These are phyloP conservation scores for Eimeria praecox DNA, from an alignment of 169 alveolate species.

Conservation along the genomic window DNA sequence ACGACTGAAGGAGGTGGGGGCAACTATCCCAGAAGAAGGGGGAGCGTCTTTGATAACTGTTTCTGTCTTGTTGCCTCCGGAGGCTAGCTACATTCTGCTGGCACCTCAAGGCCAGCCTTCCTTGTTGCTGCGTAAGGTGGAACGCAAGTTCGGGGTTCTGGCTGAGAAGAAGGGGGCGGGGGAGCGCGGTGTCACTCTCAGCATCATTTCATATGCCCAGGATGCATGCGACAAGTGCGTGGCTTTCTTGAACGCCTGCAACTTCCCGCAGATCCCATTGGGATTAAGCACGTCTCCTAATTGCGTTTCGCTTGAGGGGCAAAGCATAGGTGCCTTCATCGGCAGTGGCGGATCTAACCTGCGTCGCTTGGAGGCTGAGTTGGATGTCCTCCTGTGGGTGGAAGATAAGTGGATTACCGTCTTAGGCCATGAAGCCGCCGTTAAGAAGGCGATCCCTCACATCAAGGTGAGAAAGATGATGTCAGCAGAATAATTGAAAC, in stretches of 20 bases:
- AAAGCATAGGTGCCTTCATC: constrained; percentile 73
- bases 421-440: constrained; percentile 65
- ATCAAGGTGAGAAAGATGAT: constrained; percentile 75
- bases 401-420: constrained; percentile 77
- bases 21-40: neutral
- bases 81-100: constrained; percentile 51
- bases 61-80: neutral
- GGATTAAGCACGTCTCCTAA: constrained; percentile 50
- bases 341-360: constrained; percentile 78
- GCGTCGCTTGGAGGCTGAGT: constrained; percentile 75
- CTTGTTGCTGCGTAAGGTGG: constrained; percentile 75
- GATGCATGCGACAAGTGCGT: constrained; percentile 69
- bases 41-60: constrained; percentile 27
- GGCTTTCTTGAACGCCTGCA: constrained; percentile 54
- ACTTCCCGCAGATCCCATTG: constrained; percentile 53
- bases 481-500: too few relatives aligned
- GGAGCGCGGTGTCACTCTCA: constrained; percentile 48
- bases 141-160: constrained; percentile 60
- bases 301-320: constrained; percentile 60
- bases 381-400: constrained; percentile 78
- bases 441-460: constrained; percentile 68
- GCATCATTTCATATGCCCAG: constrained; percentile 9
- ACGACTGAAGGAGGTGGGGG: constrained; percentile 50
- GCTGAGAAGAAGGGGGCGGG: constrained; percentile 71
- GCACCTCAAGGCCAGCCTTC: constrained; percentile 74